Evolutionary conservation across 2,329 filamentous ascomycete species (phyloP).

Genomic region (Penicillium sp.): DNA sequence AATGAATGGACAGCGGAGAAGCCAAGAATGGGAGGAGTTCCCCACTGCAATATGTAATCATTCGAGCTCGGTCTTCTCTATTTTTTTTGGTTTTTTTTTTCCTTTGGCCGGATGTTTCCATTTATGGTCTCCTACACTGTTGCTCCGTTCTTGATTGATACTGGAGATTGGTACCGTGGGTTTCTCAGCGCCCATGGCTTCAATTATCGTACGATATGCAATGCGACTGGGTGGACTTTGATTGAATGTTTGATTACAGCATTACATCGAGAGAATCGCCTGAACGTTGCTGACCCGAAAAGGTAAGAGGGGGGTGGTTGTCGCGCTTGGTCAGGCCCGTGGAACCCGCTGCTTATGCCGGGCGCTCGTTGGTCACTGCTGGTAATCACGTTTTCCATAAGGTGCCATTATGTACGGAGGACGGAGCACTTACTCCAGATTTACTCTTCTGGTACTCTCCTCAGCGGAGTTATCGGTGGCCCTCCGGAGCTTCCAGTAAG

Average conservation of each 20-base stretch:
- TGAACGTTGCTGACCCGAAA: conserved; percentile 7
- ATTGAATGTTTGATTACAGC: conserved; percentile 17
- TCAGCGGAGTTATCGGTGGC: conserved; percentile 2
- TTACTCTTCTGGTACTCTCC: neutral
- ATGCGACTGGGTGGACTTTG: conserved; percentile 1
- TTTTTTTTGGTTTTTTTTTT: too few species aligned
- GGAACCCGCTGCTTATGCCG: neutral
- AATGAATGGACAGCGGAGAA: conserved; percentile 1
- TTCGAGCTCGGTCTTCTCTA: too few species aligned
- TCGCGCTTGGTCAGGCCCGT: neutral
- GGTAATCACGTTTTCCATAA: neutral
- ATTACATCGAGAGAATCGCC: conserved; percentile 2
- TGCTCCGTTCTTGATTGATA: conserved; percentile 1
- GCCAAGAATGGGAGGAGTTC: neutral
- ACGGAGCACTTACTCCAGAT: neutral
- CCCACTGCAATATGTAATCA: conserved; percentile 5
- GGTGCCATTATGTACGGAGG: neutral
- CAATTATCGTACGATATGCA: conserved; percentile 11
- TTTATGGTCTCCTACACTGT: neutral
- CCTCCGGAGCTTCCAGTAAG: conserved; percentile 6
- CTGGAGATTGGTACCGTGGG: conserved; percentile 8
- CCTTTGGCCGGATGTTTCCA: neutral
- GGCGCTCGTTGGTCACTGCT: conserved; percentile 1
- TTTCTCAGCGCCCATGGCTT: conserved; percentile 6
- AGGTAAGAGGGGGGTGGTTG: conserved; percentile 12